phyloP scores from a whole-genome alignment of 139 green algal species.

The Micractinium sp. region DNA sequence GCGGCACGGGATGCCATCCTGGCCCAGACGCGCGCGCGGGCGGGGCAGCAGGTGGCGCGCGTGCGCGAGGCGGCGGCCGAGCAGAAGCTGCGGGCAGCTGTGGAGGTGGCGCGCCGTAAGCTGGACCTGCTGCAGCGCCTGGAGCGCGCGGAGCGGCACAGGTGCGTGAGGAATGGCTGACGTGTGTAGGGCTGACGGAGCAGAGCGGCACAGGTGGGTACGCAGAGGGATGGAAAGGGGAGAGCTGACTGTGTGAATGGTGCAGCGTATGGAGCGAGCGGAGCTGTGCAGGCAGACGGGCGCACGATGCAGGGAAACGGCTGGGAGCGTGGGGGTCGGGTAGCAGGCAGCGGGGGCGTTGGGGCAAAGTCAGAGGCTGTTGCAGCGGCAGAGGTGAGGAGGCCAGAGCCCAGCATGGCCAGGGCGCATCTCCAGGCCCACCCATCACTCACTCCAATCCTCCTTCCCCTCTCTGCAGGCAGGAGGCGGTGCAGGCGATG shows the following conservation, averaged over 20 bases:
- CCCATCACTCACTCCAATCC: too few relatives aligned
- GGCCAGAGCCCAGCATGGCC: too few relatives aligned
- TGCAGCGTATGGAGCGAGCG: too few relatives aligned
- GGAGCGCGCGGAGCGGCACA: constrained; percentile 2
- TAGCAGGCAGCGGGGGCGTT: too few relatives aligned
- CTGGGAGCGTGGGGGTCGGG: too few relatives aligned
- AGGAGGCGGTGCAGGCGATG: background rate
- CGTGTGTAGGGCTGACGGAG: too few relatives aligned
- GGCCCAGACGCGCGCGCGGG: background rate
- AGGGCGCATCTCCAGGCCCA: too few relatives aligned
- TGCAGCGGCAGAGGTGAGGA: too few relatives aligned
- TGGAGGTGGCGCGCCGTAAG: background rate
- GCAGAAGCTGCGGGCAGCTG: background rate
- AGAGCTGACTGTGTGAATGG: too few relatives aligned
- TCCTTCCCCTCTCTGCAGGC: background rate
- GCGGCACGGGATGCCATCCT: background rate
- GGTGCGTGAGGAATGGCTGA: background rate
- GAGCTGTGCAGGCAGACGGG: too few relatives aligned
- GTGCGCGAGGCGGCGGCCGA: constrained; percentile 12
- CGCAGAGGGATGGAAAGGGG: background rate
- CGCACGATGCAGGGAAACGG: too few relatives aligned
- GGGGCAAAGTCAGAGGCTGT: too few relatives aligned
- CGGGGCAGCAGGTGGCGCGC: constrained; percentile 4
- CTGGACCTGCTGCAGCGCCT: constrained; percentile 1
- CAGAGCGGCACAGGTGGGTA: background rate